phyloP scores from a whole-genome alignment of 805 yeast species.

The Nakazawaea ernobii region DNA sequence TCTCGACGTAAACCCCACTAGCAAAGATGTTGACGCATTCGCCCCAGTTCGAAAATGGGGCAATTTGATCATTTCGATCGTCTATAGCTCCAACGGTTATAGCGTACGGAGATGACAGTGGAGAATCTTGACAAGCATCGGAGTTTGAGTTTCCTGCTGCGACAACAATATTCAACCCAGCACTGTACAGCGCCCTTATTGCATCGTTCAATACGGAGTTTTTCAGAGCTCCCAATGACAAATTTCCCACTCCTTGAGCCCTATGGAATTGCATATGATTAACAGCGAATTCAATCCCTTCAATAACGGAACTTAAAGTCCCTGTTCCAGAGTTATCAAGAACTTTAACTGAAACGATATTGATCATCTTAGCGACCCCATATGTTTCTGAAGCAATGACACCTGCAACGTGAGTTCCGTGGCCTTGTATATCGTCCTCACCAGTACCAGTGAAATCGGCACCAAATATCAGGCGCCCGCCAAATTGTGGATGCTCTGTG shows the following conservation, averaged over 20 bases:
- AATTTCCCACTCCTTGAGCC: constrained; percentile 60
- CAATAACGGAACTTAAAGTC: constrained; percentile 54
- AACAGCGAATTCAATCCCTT: constrained; percentile 64
- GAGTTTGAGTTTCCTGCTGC: constrained; percentile 85
- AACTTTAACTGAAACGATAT: constrained; percentile 70
- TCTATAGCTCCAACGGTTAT: constrained; percentile 88
- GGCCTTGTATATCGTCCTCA: constrained; percentile 63
- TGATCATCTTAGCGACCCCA: constrained; percentile 76
- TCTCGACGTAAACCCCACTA: constrained; percentile 65
- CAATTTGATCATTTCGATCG: constrained; percentile 62
- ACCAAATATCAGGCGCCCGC: constrained; percentile 54
- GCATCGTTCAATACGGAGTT: constrained; percentile 69
- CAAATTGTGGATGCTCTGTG: constrained; percentile 55
- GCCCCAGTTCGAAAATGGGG: constrained; percentile 89
- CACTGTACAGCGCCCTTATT: constrained; percentile 62
- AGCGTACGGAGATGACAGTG: constrained; percentile 70
- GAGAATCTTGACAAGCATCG: constrained; percentile 81
- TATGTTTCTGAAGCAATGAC: constrained; percentile 69
- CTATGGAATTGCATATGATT: constrained; percentile 39
- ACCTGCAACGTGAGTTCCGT: constrained; percentile 94
- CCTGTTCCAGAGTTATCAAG: constrained; percentile 68
- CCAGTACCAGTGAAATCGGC: constrained; percentile 62
- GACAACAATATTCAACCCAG: constrained; percentile 67
- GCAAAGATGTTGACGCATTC: constrained; percentile 85
- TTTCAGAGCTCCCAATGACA: constrained; percentile 73